A percentile compares a stretch with the other conserved stretches of the same genome.
Evolutionary conservation across 2,329 filamentous ascomycete species (phyloP).

Genomic region (Epichloe glyceriae): DNA sequence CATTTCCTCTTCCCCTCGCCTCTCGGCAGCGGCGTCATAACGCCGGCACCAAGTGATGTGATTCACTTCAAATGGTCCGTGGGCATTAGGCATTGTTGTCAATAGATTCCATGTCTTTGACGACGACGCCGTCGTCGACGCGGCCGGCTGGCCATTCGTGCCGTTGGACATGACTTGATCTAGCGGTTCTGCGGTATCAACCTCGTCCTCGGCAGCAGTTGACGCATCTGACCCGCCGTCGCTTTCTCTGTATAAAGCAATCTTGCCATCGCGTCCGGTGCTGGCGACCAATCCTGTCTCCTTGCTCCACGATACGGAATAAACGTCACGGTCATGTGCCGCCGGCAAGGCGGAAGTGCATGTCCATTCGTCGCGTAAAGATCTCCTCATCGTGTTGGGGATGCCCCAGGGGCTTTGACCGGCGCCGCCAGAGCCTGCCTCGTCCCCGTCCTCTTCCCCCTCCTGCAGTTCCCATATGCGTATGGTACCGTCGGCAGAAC

Average conservation of each 20-base stretch:
- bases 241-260: conserved; percentile 66
- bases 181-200: too few species aligned
- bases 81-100: conserved; percentile 56
- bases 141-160: neutral
- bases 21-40: conserved; percentile 50
- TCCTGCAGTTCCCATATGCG: conserved; percentile 62
- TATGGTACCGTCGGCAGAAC: conserved; percentile 70
- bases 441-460: conserved; percentile 28
- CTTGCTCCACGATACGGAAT: conserved; percentile 74
- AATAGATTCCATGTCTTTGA: conserved; percentile 51
- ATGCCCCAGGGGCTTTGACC: conserved; percentile 43
- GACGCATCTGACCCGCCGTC: conserved; percentile 9
- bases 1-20: conserved; percentile 58
- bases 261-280: conserved; percentile 71
- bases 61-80: conserved; percentile 91
- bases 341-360: conserved; percentile 64
- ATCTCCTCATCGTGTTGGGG: conserved; percentile 79
- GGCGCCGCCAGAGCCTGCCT: conserved; percentile 13
- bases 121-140: conserved; percentile 25
- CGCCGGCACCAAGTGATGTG: conserved; percentile 79
- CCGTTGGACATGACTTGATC: conserved; percentile 9
- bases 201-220: neutral
- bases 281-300: conserved; percentile 69
- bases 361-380: conserved; percentile 69
- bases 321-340: conserved; percentile 68